Base-by-base conservation (phyloP, 176 grass and related monocot species). In the barley (Hordeum vulgare) region DNA sequence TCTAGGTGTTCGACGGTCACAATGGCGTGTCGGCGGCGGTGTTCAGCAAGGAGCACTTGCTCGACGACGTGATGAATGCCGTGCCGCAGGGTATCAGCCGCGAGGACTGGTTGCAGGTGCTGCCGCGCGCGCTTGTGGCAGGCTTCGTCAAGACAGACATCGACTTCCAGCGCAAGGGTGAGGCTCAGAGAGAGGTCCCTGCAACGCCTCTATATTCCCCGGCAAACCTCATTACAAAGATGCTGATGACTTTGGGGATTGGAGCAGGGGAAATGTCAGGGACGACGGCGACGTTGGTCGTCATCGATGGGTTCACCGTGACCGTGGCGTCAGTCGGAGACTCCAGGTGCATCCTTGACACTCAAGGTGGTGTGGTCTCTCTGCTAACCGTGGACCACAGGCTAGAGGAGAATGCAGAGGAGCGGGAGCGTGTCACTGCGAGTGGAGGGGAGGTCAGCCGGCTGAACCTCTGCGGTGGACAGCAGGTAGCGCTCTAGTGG, bases 131-230 rank as follows among this genome's bases (percentile, higher is more conserved):
- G 21, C 96, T 98, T 39, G 96, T 98, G 20, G 93, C 96, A 4
- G 96, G 96, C 78, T 98, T 98, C 77, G 91, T 98, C 56, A 98
- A 95, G 89, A 93, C 93, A 42, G 93, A 98, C 87, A 98, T 95
- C 23, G 90, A 94, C 87, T 98, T 98, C 83, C 96, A 98, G 67
- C 87, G 87, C 65, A 95, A 93, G 92, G 93, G 96, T 93, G 85
- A 83, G 79, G 64, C 44, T 61, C 45, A 49, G 45, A 7, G 62
- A 71, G 57, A 78, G 9, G 78, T 63, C 47, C 54, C 76, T 80
- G 45, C 62, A 65, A 71, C 72, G 89, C 41, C 71, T 11, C 64
- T 76, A 34, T 17, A 42, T 49, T 7, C 64, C 31, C 61, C 15
- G 28, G 56, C 33, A 1, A 77, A 72, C 9, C 34, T 76, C 18